Base-by-base conservation (phyloP, 805 yeast species). In the Ogataea pini region DNA sequence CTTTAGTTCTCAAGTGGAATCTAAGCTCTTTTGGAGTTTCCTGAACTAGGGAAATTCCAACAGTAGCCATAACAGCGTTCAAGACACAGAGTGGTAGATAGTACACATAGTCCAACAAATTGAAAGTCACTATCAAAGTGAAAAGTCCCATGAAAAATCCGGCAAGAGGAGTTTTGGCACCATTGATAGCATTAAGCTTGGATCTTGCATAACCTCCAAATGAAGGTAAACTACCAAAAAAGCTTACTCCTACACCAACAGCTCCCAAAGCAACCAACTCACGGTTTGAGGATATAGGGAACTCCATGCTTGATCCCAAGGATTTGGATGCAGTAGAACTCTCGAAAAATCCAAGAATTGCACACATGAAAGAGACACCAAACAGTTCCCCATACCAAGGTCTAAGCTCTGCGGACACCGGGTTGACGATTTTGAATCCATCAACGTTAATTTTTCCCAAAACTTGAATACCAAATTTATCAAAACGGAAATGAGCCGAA, bases 141-240 rank as follows among this genome's bases (percentile, higher is more conserved):
- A 84, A 72, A 2, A 79, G n/a, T 0, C 96, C 92, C 85, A 91
- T 85, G 9, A 87, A 78, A 3, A 82, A 80, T 0, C 96, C 96
- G n/a, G 94, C 79, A 62, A 85, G 72, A 9, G 91, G 91, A 0
- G 96, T 87, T 54, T 80, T 80, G 0, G 95, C 98, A 4, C 97
- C 97, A 12, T 90, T 82, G 44, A 89, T 71, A 1, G 91, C 86
- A 69, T 92, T 92, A 49, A 92, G 83, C 60, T 87, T 90, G 14
- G 96, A 86, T 59, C 98, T 77, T 1, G 97, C 98, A 62, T 91
- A 92, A 0, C 98, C 98, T 8, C 98, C 99, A 73, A 91, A 91
- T 0, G 96, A 81, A 0, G 99, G 97, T 13, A 92, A 70, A 0
- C 90, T 86, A 36, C 88, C 86, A 46, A 81, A 64, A 8, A 63